Evolutionary conservation across 768 basidiomycete species (phyloP).

Genomic region (Rhizopogon vinicolor): DNA sequence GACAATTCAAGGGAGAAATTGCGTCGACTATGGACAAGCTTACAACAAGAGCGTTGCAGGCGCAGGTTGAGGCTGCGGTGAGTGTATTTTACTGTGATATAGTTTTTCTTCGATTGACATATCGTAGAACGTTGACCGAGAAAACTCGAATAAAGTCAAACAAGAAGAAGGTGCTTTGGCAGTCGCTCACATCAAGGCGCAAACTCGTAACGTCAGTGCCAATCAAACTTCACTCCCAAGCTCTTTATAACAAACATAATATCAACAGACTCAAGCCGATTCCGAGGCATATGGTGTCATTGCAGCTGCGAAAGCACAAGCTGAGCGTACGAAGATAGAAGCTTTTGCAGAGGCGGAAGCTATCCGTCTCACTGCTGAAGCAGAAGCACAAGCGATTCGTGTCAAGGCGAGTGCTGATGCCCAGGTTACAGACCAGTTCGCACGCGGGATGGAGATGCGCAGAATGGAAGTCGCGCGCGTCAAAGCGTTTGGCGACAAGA

Average conservation of each 20-base stretch:
- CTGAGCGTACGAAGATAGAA: slow-evolving; percentile 60
- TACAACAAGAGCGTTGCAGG: slow-evolving; percentile 78
- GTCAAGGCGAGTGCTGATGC: slow-evolving; percentile 63
- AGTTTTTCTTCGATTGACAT: neutral
- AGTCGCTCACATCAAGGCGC: slow-evolving; percentile 74
- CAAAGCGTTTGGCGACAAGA: slow-evolving; percentile 61
- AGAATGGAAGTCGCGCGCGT: slow-evolving; percentile 62
- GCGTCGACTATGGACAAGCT: slow-evolving; percentile 82
- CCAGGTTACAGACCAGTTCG: slow-evolving; percentile 57
- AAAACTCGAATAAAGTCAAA: slow-evolving; percentile 86
- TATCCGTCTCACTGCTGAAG: slow-evolving; percentile 68
- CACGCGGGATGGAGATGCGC: slow-evolving; percentile 71
- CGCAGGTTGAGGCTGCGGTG: slow-evolving; percentile 84
- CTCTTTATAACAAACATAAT: slow-evolving; percentile 4
- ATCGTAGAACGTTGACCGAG: slow-evolving; percentile 72
- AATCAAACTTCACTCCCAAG: neutral
- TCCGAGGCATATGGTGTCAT: slow-evolving; percentile 71
- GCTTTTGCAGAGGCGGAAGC: slow-evolving; percentile 78
- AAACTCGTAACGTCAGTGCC: slow-evolving; percentile 43
- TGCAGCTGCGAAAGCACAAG: slow-evolving; percentile 70
- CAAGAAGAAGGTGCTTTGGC: slow-evolving; percentile 76
- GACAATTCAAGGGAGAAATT: slow-evolving; percentile 88
- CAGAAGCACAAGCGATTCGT: slow-evolving; percentile 65
- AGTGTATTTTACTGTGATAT: slow-evolving; percentile 15
- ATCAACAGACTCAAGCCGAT: slow-evolving; percentile 58